Base-by-base conservation (phyloP, 192 early-diverging fungal species). In the Phlyctochytrium bullatum region DNA sequence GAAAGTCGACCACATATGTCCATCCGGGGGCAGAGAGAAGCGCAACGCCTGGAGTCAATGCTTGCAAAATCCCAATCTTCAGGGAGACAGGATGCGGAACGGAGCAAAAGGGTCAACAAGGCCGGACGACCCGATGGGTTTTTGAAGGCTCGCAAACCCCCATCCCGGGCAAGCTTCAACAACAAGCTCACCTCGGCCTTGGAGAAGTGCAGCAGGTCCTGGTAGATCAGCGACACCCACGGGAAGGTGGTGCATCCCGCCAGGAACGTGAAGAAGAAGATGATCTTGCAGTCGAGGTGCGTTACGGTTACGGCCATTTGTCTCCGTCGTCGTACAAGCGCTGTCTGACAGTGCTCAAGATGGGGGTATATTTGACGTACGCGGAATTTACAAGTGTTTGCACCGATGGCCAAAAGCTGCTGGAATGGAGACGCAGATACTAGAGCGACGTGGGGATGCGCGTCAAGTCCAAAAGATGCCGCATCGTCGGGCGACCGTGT, bases 401-500 rank as follows among this genome's bases (percentile, higher is more conserved):
- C n/a, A n/a, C n/a, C n/a, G n/a, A n/a, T n/a, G n/a, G n/a, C n/a
- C n/a, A n/a, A n/a, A n/a, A n/a, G n/a, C n/a, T n/a, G n/a, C n/a
- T n/a, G n/a, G n/a, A n/a, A n/a, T n/a, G n/a, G n/a, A n/a, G n/a
- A n/a, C n/a, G n/a, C n/a, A n/a, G n/a, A n/a, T n/a, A n/a, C n/a
- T n/a, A n/a, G n/a, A n/a, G n/a, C n/a, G n/a, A n/a, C n/a, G n/a
- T n/a, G n/a, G 40, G 40, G 20, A 47, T 47, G 40, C 40, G 40
- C 6, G 40, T 47, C 40, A 80, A 25, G 36, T 77, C 71, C 17
- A 73, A 34, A 36, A 99, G 68, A 72, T 96, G 92, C 52, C 97
- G 81, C 86, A 98, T 93, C 0, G 95, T 96, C 0, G 97, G 97
- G 2, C 97, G 72, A 1, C 97, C 97, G 70, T 98, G 97, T 23